Conservation (phyloP, 2,329 filamentous ascomycete genomes). For the Fusarium sp. region DNA sequence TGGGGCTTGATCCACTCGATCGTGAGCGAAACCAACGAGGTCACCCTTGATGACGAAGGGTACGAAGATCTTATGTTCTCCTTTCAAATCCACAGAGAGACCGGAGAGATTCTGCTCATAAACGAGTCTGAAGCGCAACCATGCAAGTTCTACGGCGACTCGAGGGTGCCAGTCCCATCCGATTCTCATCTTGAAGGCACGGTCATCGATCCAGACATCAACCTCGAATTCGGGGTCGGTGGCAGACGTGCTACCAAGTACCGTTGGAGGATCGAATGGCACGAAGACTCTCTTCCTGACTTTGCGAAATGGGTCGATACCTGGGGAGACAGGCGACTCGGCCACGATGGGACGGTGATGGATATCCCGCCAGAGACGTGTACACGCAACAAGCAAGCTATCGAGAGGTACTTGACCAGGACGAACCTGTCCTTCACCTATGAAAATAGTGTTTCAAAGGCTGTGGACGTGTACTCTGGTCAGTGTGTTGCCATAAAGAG, state of each 20-base stretch:
- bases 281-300: not conserved
- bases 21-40: not conserved
- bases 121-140: not conserved
- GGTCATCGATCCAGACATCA: not conserved
- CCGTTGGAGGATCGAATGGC: not conserved
- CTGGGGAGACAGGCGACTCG: not conserved
- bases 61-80: not conserved
- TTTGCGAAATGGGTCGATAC: not conserved
- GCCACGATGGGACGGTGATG: not conserved
- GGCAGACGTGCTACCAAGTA: not conserved
- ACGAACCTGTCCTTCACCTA: too few species aligned
- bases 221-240: not conserved
- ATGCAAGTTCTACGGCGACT: not conserved
- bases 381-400: too few species aligned
- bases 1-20: not conserved
- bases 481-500: conserved; percentile 10
- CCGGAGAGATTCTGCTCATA: not conserved
- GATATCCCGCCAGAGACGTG: not conserved
- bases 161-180: not conserved
- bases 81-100: not conserved
- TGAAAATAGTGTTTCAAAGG: not conserved
- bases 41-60: not conserved
- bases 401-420: too few species aligned
- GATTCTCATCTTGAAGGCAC: not conserved
- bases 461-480: not conserved